Percentiles rank a stretch among this genome's conserved stretches.
phyloP scores from a whole-genome alignment of 2,329 filamentous ascomycete species.

The Grosmannia serpens region DNA sequence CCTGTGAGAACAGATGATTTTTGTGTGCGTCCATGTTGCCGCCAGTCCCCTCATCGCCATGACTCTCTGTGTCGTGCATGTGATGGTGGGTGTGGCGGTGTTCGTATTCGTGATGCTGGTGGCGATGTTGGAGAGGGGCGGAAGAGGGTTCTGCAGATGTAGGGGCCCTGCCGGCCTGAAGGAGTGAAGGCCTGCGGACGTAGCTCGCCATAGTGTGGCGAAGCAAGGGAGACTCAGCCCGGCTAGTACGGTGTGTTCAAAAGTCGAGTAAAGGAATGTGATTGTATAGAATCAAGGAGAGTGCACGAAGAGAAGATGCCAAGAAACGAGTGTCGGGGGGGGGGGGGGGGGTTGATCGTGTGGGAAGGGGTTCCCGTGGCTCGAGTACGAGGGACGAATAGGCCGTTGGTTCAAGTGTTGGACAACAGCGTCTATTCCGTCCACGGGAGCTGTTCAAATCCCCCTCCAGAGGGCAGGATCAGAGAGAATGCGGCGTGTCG shows the following conservation, averaged over 20 bases:
- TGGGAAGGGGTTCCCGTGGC: not conserved
- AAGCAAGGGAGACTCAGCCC: constrained; percentile 11
- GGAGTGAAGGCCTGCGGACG: constrained; percentile 34
- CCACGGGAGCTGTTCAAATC: not conserved
- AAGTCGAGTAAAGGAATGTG: not conserved
- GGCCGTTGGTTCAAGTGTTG: not conserved
- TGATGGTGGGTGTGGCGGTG: constrained; percentile 14
- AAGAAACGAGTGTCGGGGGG: not conserved
- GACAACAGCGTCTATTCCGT: not conserved
- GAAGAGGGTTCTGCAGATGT: not conserved
- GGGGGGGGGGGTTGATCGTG: not conserved
- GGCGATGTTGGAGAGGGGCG: not conserved
- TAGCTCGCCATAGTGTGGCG: constrained; percentile 34
- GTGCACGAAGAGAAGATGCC: not conserved
- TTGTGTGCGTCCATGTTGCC: not conserved
- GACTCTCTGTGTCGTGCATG: not conserved
- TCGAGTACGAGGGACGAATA: not conserved
- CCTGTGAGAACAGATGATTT: not conserved
- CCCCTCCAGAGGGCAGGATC: not conserved
- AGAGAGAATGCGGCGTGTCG: not conserved
- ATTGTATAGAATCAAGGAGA: not conserved
- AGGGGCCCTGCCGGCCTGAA: constrained; percentile 28
- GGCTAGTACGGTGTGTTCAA: not conserved
- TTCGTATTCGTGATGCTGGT: constrained; percentile 4
- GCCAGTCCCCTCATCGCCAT: not conserved